Base-by-base conservation (phyloP, 768 basidiomycete species). In the Pleurotus platypus region DNA sequence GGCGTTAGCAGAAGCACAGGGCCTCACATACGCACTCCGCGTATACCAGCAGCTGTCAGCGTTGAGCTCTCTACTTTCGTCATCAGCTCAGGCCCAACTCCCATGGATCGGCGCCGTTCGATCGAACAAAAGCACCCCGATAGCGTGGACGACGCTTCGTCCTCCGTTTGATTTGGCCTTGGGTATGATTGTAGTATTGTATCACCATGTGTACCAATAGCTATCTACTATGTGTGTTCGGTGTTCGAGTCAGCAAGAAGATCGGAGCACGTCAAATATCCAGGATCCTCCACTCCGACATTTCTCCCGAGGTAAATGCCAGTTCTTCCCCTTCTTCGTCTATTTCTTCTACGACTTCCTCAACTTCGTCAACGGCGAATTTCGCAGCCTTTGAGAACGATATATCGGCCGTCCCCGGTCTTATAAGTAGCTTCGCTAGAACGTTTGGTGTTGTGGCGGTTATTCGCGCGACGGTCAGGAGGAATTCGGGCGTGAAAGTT, bases 401-500 rank as follows among this genome's bases (percentile, higher is more conserved):
- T 46, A 57, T 45, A 20, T 50, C 27, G 9, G 58, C 47, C 4
- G 55, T 55, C 5, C 54, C 56, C 5, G 56, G 55, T 11, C 49
- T 27, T 11, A 22, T 26, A 12, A 60, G 37, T 4, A 43, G 59
- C 13, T 30, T 30, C 11, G 43, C 49, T n/a, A 51, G 18, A 16
- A 58, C 42, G 5, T 24, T 38, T 13, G 48, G 46, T 22, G 24
- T 35, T 8, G 37, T 22, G 5, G 59, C 60, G 7, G 66, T 47
- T 0, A 88, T 70, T 0, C 67, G 68, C 0, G 72, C 84, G 2
- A 83, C 59, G n/a, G 70, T 73, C 16, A 86, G 63, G 56, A 87
- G 62, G 11, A 78, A 66, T 59, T 87, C 88, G 0, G 88, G 88
- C 4, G 84, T 79, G 51, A 77, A 78, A 3, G 86, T 87, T 4